Conservation (phyloP, 495 filamentous ascomycete species). For the Echria macrotheca region DNA sequence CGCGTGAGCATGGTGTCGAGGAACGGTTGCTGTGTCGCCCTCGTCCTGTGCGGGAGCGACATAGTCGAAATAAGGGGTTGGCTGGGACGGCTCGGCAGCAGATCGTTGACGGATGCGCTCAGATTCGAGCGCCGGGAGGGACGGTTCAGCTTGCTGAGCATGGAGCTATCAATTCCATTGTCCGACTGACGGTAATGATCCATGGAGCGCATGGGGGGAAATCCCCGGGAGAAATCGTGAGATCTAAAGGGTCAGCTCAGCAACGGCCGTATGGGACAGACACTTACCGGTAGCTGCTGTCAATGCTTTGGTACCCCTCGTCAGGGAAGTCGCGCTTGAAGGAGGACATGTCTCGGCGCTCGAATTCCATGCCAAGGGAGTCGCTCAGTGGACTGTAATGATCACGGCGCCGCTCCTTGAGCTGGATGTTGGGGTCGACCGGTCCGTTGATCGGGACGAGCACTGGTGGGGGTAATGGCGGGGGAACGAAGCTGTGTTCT, state of each 20-base stretch:
- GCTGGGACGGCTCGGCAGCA: constrained; percentile 37
- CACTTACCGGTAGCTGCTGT: constrained; percentile 36
- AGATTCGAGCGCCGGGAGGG: constrained; percentile 50
- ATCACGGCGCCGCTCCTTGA: constrained; percentile 23
- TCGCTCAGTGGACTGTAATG: constrained; percentile 20
- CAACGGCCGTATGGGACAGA: no score
- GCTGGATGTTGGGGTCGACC: constrained; percentile 25
- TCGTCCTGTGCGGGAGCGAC: constrained; percentile 45
- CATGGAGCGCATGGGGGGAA: constrained; percentile 37
- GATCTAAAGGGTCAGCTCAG: no score
- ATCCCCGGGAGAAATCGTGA: constrained; percentile 19
- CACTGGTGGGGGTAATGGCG: constrained; percentile 46
- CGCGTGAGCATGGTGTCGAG: constrained; percentile 44
- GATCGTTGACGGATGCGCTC: constrained; percentile 47
- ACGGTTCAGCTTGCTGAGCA: constrained; percentile 69
- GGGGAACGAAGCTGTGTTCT: constrained; percentile 30
- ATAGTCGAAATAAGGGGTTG: constrained; percentile 44
- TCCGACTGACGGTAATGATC: constrained; percentile 50
- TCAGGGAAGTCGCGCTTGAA: constrained; percentile 32
- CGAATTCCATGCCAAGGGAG: constrained; percentile 22
- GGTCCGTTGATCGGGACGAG: constrained; percentile 35
- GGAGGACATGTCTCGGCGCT: constrained; percentile 20
- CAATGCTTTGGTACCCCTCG: constrained; percentile 50
- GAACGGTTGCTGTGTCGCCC: constrained; percentile 27
- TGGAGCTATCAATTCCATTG: constrained; percentile 71